Conservation (phyloP, 192 early-diverging fungal genomes). For the Entomortierella beljakovae region DNA sequence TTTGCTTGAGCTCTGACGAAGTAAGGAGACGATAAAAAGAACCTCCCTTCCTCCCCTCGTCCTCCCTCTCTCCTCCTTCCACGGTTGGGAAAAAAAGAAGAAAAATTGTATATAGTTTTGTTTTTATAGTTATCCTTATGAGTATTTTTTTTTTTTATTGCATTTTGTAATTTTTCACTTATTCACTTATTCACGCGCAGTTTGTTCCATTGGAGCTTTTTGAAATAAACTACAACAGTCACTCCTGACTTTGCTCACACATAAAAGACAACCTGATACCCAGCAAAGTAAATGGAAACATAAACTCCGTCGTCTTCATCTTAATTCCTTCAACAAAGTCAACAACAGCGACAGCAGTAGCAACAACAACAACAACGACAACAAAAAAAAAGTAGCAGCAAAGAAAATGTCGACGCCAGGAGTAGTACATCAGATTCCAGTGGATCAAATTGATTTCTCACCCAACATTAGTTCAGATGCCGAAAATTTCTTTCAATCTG, state of each 20-base stretch:
- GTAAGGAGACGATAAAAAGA: conserved; percentile 6
- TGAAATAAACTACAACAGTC: no score
- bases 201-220: no score
- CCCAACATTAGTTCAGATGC: conserved; percentile 69
- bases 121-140: conserved; percentile 2
- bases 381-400: background rate
- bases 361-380: background rate
- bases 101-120: background rate
- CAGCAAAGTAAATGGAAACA: no score
- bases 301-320: no score
- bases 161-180: no score
- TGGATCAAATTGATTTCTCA: conserved; percentile 55
- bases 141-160: no score
- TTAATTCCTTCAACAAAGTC: no score
- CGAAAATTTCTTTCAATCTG: conserved; percentile 80
- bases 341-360: background rate
- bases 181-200: no score
- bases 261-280: no score
- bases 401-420: no score
- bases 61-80: background rate
- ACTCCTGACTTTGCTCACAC: no score
- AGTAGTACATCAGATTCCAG: conserved; percentile 26
- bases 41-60: background rate
- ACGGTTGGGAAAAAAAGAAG: no score
- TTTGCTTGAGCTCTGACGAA: conserved; percentile 51